Base-by-base conservation (phyloP, 2,329 filamentous ascomycete genomes). In the Monosporascus sp. region DNA sequence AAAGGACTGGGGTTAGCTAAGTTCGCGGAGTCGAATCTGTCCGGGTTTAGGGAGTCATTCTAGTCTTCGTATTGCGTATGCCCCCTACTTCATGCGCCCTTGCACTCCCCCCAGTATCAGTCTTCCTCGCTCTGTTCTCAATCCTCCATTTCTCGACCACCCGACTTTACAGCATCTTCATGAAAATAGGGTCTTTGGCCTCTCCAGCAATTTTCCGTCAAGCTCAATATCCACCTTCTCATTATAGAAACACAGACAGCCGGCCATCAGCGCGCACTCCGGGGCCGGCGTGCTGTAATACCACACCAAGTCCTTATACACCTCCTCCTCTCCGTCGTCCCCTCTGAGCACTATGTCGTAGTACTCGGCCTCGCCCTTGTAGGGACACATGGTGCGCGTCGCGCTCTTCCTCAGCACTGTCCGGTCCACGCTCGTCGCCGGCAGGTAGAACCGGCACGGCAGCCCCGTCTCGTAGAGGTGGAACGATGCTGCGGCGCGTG, bases 291-390 rank as follows among this genome's bases (percentile, higher is more conserved):
- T 72, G 17, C 70, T 69, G 52, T 88, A 88, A 53, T 78, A 86
- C 85, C 85, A 88, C 1, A 84, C 74, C 3, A 83, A 51, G 60
- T 87, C 77, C 56, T 75, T 70, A 35, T 56, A 35, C 43, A 35
- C 55, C 49, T 37, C 38, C 47, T 53, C 48, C 20, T 24, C 47
- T 31, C 25, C 20, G 15, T 25, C 44, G 9, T 52, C 47, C 44
- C 54, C 43, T 41, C 48, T 53, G 0, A 84, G 58, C 0, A 75
- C 72, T 0, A 86, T 68, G 51, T 81, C 59, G 57, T 85, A 86
- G 55, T 87, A 88, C 52, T 80, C 74, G 0, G 84, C 84, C 51
- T 79, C 75, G 1, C 85, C 85, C 63, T 88, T 88, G 60, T 88
- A 88, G 2, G 85, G 85, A 65, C 85, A 88, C 50, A 72, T 68